A percentile compares a stretch with the other conserved stretches of the same genome.
phyloP scores from a whole-genome alignment of 2,329 filamentous ascomycete species.

The Aspergillus sp. region DNA sequence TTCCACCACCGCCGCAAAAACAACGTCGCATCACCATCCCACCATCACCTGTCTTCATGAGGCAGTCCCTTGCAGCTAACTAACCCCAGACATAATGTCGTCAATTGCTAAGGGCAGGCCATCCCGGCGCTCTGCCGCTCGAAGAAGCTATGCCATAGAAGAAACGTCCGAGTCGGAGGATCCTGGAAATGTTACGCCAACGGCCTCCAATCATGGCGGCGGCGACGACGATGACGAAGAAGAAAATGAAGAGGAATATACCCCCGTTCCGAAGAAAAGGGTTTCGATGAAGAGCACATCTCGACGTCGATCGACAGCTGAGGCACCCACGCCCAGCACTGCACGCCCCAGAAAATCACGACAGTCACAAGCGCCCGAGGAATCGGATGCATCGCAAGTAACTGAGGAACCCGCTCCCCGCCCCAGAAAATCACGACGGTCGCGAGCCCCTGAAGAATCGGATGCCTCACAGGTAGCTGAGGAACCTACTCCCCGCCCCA shows the following conservation, averaged over 20 bases:
- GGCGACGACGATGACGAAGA: conserved; percentile 61
- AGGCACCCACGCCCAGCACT: conserved; percentile 43
- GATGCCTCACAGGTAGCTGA: conserved; percentile 56
- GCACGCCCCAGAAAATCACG: conserved; percentile 29
- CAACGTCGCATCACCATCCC: conserved; percentile 6
- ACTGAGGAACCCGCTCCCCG: too few relatives aligned
- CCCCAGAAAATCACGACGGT: too few relatives aligned
- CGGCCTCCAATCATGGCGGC: conserved; percentile 40
- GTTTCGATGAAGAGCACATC: conserved; percentile 48
- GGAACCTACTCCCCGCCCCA: conserved; percentile 15
- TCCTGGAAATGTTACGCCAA: conserved; percentile 44
- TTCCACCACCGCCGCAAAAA: conserved; percentile 16
- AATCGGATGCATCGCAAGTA: not conserved
- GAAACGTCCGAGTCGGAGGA: conserved; percentile 72
- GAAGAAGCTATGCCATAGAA: conserved; percentile 71
- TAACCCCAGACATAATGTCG: conserved; percentile 26
- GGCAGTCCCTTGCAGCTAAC: conserved; percentile 13
- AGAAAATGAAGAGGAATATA: conserved; percentile 71
- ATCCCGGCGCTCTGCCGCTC: conserved; percentile 56
- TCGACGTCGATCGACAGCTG: conserved; percentile 49
- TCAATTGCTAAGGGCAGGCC: conserved; percentile 47
- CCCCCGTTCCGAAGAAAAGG: conserved; percentile 60
- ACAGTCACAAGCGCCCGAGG: conserved; percentile 38
- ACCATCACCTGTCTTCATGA: conserved; percentile 22
- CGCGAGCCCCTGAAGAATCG: conserved; percentile 22